A percentile compares a stretch with the other conserved stretches of the same genome.
These are phyloP conservation scores for Cicer arietinum DNA, from an alignment of 306 rosid genomes.

Conservation along the genomic window DNA sequence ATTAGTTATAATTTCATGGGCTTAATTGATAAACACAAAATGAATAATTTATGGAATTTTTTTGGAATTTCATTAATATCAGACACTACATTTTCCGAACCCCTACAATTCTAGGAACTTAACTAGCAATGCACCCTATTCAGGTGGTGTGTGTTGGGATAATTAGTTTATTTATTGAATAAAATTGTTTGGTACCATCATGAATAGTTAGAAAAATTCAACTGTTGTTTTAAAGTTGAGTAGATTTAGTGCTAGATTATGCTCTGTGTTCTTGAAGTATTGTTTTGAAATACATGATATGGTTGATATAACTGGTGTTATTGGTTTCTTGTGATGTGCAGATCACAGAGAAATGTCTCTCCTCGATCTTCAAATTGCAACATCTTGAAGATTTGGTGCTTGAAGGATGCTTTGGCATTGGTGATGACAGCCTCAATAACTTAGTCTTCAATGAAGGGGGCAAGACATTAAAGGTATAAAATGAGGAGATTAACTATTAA, in stretches of 20 bases:
- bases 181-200: not conserved
- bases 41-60: not conserved
- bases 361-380: slow-evolving; percentile 73
- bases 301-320: slow-evolving; percentile 34
- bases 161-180: not conserved
- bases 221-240: slow-evolving; percentile 10
- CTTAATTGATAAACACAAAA: not conserved
- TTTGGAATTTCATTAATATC: not conserved
- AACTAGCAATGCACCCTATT: not conserved
- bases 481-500: slow-evolving; percentile 28
- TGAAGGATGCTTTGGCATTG: slow-evolving; percentile 90
- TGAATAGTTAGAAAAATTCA: not conserved
- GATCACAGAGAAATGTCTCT: slow-evolving; percentile 87
- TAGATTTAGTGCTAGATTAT: slow-evolving; percentile 36
- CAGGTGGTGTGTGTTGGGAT: not conserved
- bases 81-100: not conserved
- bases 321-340: slow-evolving; percentile 43
- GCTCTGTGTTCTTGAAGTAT: not conserved
- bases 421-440: slow-evolving; percentile 66
- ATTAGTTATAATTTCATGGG: not conserved
- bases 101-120: not conserved
- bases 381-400: slow-evolving; percentile 84
- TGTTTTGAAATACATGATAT: slow-evolving; percentile 16
- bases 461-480: slow-evolving; percentile 77
- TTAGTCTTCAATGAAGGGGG: slow-evolving; percentile 65